Conservation (phyloP, 192 early-diverging fungal species). For the Entomortierella chlamydospora region DNA sequence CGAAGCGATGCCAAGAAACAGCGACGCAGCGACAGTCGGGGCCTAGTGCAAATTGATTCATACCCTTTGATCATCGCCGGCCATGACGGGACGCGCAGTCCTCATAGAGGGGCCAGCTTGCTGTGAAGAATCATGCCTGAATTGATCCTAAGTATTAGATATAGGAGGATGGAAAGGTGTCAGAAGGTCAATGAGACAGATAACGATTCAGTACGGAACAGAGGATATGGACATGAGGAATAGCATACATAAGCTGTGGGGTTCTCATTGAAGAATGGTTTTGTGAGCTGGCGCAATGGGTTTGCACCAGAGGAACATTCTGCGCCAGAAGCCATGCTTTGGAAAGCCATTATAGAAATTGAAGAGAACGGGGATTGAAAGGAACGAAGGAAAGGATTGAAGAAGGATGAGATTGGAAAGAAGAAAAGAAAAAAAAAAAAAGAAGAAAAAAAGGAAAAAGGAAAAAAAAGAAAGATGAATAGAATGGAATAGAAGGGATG, state of each 20-base stretch:
- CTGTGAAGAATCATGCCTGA: slow-evolving; percentile 17
- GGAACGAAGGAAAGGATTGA: background rate
- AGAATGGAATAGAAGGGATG: slow-evolving; percentile 6
- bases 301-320: slow-evolving; percentile 69
- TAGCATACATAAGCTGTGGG: slow-evolving; percentile 18
- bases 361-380: background rate
- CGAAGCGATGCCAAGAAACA: background rate
- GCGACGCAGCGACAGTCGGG: background rate
- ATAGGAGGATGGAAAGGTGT: no score
- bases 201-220: no score
- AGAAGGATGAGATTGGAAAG: background rate
- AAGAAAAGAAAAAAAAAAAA: background rate
- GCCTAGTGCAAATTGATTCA: background rate
- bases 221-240: no score
- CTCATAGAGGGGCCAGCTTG: slow-evolving; percentile 30
- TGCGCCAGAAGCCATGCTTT: slow-evolving; percentile 52
- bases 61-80: slow-evolving; percentile 51
- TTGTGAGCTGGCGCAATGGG: slow-evolving; percentile 81
- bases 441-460: background rate
- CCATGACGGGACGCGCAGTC: slow-evolving; percentile 32
- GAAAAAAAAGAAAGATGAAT: background rate
- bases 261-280: slow-evolving; percentile 85
- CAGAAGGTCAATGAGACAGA: no score
- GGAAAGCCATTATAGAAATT: slow-evolving; percentile 34
- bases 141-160: slow-evolving; percentile 18